Evolutionary conservation across 768 basidiomycete genomes (phyloP), one percentile per base, ranked within the genome.

Genomic region (Agrocybe pediades): DNA sequence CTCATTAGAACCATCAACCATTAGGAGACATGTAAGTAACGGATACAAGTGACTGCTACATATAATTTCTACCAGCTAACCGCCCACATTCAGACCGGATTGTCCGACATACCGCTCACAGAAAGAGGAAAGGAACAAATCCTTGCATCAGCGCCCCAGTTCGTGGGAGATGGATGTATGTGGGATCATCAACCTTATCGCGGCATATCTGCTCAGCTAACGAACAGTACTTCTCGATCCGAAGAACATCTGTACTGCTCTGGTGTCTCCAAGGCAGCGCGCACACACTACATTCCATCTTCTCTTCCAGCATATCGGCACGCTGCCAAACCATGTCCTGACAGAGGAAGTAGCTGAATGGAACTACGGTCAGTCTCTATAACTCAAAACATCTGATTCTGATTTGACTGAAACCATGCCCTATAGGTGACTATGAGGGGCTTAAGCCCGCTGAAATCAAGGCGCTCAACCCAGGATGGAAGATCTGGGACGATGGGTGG

Each of bases 201-300:
- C 9, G 39, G 15, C 20, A 16, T 29, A 33, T 27, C 27, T 41
- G 16, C 40, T 26, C 36, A 6, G 93, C 92, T 79, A 59, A 71
- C 86, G 41, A 81, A 95, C 56, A 96, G 94, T 81, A 59, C 72
- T 88, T 41, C 82, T 98, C 55, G 89, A 97, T 65, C 90, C 93
- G 0, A 77, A 73, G 54, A 89, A 92, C 65, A 71, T 98, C 19
- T 82, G 84, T 56, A 81, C 84, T 25, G 84, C 87, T 27, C 77
- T 90, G 52, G 80, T 98, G 46, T 97, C 95, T 27, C 95, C 95
- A n/a, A 85, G 95, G 42, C 75, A 79, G 54, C 85, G 95, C 43
- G 93, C 95, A 2, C 88, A 88, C 61, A 83, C 73, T 62, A 98
- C 95, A 1, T 96, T 94, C 64, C 83, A 94, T 45, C 76, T 95